Conservation (phyloP, 495 filamentous ascomycete genomes). For the Penicillium coprophilum region DNA sequence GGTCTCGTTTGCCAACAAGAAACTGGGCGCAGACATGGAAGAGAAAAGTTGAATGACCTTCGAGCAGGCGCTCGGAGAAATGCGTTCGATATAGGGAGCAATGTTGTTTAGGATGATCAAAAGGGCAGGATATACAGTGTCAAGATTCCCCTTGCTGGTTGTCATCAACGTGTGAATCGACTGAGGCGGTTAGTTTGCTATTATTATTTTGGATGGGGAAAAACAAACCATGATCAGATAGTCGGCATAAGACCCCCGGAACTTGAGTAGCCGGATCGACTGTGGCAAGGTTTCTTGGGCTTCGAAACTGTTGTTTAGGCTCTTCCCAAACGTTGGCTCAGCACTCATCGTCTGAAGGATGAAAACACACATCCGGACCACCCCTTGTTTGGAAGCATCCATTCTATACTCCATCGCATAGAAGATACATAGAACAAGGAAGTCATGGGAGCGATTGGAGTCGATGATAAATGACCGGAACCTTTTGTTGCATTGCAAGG, state of each 20-base stretch:
- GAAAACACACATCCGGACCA: slow-evolving; percentile 96
- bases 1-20: slow-evolving; percentile 91
- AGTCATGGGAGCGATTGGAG: slow-evolving; percentile 90
- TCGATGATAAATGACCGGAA: slow-evolving; percentile 97
- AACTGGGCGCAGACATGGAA: slow-evolving; percentile 92
- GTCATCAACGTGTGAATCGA: slow-evolving; percentile 93
- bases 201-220: background rate
- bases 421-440: slow-evolving; percentile 85
- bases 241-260: slow-evolving; percentile 90
- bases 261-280: slow-evolving; percentile 75
- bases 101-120: slow-evolving; percentile 93
- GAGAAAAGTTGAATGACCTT: slow-evolving; percentile 88
- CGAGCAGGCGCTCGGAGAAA: slow-evolving; percentile 71
- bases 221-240: slow-evolving; percentile 77
- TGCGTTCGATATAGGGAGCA: slow-evolving; percentile 73
- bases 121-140: slow-evolving; percentile 89
- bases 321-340: slow-evolving; percentile 85
- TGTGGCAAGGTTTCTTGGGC: slow-evolving; percentile 83
- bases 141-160: slow-evolving; percentile 84
- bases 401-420: slow-evolving; percentile 86
- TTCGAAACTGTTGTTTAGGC: slow-evolving; percentile 86
- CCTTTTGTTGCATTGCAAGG: slow-evolving; percentile 94
- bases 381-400: slow-evolving; percentile 84
- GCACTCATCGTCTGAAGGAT: slow-evolving; percentile 93
- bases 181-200: slow-evolving; percentile 50